A percentile compares a stretch with the other conserved stretches of the same genome.
These are phyloP conservation scores for Edaphochlamys debaryana DNA, from an alignment of 139 green algal genomes.

Conservation along the genomic window DNA sequence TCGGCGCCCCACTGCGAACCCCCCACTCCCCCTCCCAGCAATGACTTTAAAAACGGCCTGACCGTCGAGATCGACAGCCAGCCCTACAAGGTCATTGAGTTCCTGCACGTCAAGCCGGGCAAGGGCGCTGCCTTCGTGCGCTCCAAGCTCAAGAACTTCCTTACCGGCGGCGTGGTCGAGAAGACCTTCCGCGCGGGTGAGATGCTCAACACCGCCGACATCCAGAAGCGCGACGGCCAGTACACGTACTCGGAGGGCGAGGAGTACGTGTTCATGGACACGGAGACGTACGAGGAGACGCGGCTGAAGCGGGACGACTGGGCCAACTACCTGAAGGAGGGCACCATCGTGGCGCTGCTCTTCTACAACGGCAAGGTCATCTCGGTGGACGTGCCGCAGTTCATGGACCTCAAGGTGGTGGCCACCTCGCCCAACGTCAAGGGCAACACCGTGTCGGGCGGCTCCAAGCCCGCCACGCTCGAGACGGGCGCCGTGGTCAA, in stretches of 20 bases:
- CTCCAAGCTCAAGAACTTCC: conserved; percentile 97
- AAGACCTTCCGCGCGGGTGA: conserved; percentile 97
- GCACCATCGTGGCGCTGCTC: conserved; percentile 72
- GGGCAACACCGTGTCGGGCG: conserved; percentile 88
- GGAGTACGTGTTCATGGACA: conserved; percentile 97
- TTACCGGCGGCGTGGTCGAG: conserved; percentile 91
- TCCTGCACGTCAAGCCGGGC: conserved; percentile 98
- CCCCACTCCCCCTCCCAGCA: no score
- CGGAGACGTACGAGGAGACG: conserved; percentile 93
- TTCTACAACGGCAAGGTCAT: conserved; percentile 95
- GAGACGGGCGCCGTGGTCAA: conserved; percentile 81
- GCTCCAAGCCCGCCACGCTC: conserved; percentile 90
- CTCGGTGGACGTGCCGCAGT: conserved; percentile 85
- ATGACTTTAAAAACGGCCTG: conserved; percentile 96
- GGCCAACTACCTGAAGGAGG: conserved; percentile 90
- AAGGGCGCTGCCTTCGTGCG: conserved; percentile 98
- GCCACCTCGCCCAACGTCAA: conserved; percentile 91
- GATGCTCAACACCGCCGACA: conserved; percentile 74
- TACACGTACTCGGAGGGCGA: conserved; percentile 82
- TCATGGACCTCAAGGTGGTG: conserved; percentile 84
- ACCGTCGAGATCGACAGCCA: conserved; percentile 89
- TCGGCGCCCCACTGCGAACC: no score
- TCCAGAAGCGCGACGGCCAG: conserved; percentile 83
- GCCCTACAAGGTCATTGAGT: conserved; percentile 76
- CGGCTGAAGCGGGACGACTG: conserved; percentile 84